These are phyloP conservation scores for Lepidium aucheri DNA, from an alignment of 345 rosid species.

Conservation along the genomic window DNA sequence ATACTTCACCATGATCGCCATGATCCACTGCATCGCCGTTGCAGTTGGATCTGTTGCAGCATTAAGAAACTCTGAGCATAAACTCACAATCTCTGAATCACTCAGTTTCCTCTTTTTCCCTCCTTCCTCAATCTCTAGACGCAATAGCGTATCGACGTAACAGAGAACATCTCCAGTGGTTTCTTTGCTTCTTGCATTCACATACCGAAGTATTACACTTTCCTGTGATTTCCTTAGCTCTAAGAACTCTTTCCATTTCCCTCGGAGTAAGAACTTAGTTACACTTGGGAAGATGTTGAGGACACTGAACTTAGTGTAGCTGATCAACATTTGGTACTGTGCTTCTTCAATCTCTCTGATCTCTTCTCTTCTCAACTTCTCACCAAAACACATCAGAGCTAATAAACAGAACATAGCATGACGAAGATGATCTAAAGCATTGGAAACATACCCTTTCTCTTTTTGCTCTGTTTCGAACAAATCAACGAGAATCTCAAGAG, in stretches of 20 bases:
- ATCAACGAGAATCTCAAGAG: constrained; percentile 28
- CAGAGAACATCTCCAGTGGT: constrained; percentile 15
- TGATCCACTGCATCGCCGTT: constrained; percentile 30
- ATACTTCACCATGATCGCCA: constrained; percentile 29
- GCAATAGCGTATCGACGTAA: constrained; percentile 28
- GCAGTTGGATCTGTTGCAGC: constrained; percentile 31
- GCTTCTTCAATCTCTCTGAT: constrained; percentile 30
- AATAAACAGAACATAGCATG: constrained; percentile 30
- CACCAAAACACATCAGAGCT: constrained; percentile 32
- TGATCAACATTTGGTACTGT: constrained; percentile 11
- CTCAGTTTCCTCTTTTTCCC: constrained; percentile 24
- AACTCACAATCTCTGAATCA: constrained; percentile 25
- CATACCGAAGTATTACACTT: constrained; percentile 14
- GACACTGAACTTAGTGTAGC: constrained; percentile 27
- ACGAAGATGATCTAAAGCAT: constrained; percentile 19
- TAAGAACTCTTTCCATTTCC: constrained; percentile 21
- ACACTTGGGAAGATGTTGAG: constrained; percentile 33
- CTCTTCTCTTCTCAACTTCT: constrained; percentile 24
- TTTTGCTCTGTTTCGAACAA: constrained; percentile 20
- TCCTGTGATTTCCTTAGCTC: constrained; percentile 22
- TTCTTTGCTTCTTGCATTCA: constrained; percentile 12
- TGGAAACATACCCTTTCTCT: constrained; percentile 16
- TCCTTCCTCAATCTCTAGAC: constrained; percentile 11
- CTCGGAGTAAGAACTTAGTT: constrained; percentile 23
- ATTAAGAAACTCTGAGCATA: constrained; percentile 28